Base-by-base conservation (phyloP, 176 grass and related monocot species). In the Rhynchospora pubera region DNA sequence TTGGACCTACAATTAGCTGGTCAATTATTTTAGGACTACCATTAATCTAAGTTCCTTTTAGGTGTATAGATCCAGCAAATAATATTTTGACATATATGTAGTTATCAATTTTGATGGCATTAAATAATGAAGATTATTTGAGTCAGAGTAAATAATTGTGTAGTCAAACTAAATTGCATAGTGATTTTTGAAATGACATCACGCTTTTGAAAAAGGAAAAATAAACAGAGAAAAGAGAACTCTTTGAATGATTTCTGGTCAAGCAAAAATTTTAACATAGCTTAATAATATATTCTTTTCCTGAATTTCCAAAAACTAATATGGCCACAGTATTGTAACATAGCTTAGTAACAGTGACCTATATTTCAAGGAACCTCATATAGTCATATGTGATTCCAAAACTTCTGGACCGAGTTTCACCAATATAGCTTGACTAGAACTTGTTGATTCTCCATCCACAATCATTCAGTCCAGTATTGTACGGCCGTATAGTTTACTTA, bases 41-140 rank as follows among this genome's bases (percentile, higher is more conserved):
- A 4, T 75, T 75, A 74, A 53, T 52, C 71, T 75, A 76, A 55
- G 48, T 48, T 76, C 11, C 48, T 30, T 76, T 68, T 44, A 30
- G 12, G 71, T 76, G 48, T 12, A 55, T 55, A 6, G 48, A 76
- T 55, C 71, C 23, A 76, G 46, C 71, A 55, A 55, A 52, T 18
- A 55, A 76, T 55, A 48, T 76, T 68, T 76, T 76, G 71, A 51
- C 45, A 73, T 73, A 73, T 51, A 21, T 73, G 45, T 73, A 32
- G 65, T 67, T 42, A 67, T 67, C 32, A 8, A 34, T 32, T 18
- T 70, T 0, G 45, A 46, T 69, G 39, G 42, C 16, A n/a, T 46
- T 70, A 53, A 51, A 76, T 55, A 24, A 76, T 76, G 22, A 22
- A 55, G 45, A 51, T 51, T 21, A 73, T 51, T 48, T 51, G 50